These are phyloP conservation scores for Kwoniella botswanensis DNA, from an alignment of 768 basidiomycete genomes.

Conservation along the genomic window DNA sequence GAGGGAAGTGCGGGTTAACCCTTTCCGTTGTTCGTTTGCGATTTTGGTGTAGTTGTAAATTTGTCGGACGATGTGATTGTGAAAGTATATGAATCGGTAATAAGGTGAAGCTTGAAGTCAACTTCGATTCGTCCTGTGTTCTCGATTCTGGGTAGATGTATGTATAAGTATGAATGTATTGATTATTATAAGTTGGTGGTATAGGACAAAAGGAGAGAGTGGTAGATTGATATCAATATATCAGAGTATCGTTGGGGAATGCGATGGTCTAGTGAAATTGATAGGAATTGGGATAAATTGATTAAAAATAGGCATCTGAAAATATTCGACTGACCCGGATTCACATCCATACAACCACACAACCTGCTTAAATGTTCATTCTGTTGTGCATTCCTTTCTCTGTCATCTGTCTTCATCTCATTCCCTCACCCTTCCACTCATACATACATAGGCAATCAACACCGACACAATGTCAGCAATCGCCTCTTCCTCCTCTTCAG, in stretches of 20 bases:
- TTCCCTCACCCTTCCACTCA: not conserved
- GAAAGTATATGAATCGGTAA: not conserved
- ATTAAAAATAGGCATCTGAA: slow-evolving; percentile 6
- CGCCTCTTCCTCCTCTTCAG: slow-evolving; percentile 28
- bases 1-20: not conserved
- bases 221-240: not conserved
- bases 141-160: not conserved
- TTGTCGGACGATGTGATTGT: slow-evolving; percentile 1
- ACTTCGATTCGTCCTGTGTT: not conserved
- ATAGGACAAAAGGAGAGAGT: slow-evolving; percentile 1
- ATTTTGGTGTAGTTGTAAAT: not conserved
- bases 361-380: not conserved
- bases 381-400: not conserved
- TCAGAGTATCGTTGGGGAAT: not conserved
- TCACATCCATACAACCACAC: not conserved
- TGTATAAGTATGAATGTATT: not conserved
- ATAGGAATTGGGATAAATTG: slow-evolving; percentile 27
- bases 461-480: slow-evolving; percentile 17
- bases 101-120: not conserved
- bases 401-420: not conserved
- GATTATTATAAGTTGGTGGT: not conserved
- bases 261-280: not conserved
- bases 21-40: not conserved
- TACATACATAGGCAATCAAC: too few species aligned
- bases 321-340: slow-evolving; percentile 12